phyloP scores from a whole-genome alignment of 371 early-diverging fungal species.

The Zopfochytrium polystomum region DNA sequence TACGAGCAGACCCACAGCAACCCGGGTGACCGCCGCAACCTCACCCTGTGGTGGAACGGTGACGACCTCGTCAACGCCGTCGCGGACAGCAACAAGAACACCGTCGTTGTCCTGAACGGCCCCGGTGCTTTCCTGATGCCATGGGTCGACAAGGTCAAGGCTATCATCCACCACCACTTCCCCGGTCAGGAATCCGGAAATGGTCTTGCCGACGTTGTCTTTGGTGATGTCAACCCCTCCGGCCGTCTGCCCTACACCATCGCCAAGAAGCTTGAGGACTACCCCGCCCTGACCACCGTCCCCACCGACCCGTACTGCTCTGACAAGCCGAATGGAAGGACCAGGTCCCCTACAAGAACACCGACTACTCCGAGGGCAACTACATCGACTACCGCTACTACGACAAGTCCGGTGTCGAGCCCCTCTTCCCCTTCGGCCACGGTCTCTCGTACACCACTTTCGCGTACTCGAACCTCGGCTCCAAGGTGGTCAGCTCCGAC shows the following conservation, averaged over 20 bases:
- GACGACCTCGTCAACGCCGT: slow-evolving; percentile 59
- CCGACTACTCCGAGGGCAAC: slow-evolving; percentile 52
- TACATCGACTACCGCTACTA: no score
- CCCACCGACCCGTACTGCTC: slow-evolving; percentile 45
- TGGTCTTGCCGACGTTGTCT: no score
- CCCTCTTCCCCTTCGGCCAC: slow-evolving; percentile 59
- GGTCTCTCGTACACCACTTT: no score
- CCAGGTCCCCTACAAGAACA: neutral
- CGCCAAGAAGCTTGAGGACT: no score
- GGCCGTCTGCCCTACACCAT: no score
- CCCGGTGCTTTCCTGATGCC: slow-evolving; percentile 59
- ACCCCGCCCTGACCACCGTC: no score
- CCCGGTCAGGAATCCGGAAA: no score
- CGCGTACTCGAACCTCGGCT: slow-evolving; percentile 16
- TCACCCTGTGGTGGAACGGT: slow-evolving; percentile 59
- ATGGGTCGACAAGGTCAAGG: no score
- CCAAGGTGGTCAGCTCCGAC: slow-evolving; percentile 11
- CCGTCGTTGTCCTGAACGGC: slow-evolving; percentile 57
- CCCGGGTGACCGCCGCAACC: slow-evolving; percentile 55
- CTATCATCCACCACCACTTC: no score
- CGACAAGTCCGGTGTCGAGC: slow-evolving; percentile 50
- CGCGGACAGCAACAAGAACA: slow-evolving; percentile 53
- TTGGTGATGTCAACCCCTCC: slow-evolving; percentile 62
- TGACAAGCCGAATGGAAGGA: slow-evolving; percentile 44
- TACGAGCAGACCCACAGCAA: no score